These are phyloP conservation scores for Alternaria conjuncta DNA, from an alignment of 2,329 filamentous ascomycete species.

Conservation along the genomic window DNA sequence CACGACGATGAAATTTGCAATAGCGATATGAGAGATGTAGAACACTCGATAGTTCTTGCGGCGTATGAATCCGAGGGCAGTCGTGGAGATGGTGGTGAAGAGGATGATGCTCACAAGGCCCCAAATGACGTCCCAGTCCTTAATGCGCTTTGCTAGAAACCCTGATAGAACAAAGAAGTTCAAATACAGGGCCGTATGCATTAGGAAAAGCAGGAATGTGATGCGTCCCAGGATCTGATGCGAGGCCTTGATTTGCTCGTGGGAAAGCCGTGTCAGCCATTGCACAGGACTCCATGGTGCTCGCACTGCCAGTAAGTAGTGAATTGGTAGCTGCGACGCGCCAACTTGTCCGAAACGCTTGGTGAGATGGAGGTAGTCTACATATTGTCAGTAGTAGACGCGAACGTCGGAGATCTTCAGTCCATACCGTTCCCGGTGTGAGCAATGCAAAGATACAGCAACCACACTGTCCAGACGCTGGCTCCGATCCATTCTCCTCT, in stretches of 20 bases:
- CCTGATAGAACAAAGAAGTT: slow-evolving; percentile 62
- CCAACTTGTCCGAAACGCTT: slow-evolving; percentile 67
- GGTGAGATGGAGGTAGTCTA: slow-evolving; percentile 69
- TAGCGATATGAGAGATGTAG: slow-evolving; percentile 61
- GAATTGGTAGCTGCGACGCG: slow-evolving; percentile 64
- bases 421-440: slow-evolving; percentile 62
- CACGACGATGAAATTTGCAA: slow-evolving; percentile 58
- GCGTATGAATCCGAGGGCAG: slow-evolving; percentile 57
- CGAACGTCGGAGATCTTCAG: no score
- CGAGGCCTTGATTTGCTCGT: slow-evolving; percentile 62
- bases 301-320: slow-evolving; percentile 63
- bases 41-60: slow-evolving; percentile 60
- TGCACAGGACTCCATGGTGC: slow-evolving; percentile 60
- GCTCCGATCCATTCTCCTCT: slow-evolving; percentile 59
- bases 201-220: slow-evolving; percentile 57
- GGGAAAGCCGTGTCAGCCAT: slow-evolving; percentile 59
- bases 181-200: slow-evolving; percentile 63
- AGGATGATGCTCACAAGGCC: slow-evolving; percentile 58
- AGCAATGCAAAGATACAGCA: slow-evolving; percentile 58
- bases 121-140: slow-evolving; percentile 63
- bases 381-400: not conserved
- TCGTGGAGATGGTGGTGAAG: slow-evolving; percentile 55
- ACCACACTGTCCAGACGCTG: slow-evolving; percentile 59
- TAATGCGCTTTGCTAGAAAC: slow-evolving; percentile 61
- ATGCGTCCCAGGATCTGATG: slow-evolving; percentile 66